phyloP scores from a whole-genome alignment of 1,139 yeast genomes.

The Geotrichum bryndzae region DNA sequence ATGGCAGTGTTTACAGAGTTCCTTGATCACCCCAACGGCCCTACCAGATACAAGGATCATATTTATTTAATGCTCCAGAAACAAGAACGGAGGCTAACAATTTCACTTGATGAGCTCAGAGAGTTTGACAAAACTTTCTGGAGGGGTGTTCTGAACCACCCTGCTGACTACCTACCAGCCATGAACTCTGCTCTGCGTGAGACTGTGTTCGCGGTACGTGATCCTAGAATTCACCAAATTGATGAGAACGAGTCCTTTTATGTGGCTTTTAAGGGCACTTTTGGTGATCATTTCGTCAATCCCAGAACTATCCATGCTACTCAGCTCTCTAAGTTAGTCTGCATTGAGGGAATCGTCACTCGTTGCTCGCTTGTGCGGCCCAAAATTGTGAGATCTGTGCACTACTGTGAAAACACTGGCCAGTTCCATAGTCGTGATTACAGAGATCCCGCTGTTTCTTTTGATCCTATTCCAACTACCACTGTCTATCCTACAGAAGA shows the following conservation, averaged over 20 bases:
- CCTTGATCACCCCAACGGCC: conserved; percentile 49
- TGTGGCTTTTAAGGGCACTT: conserved; percentile 82
- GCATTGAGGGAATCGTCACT: conserved; percentile 94
- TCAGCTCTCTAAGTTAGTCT: conserved; percentile 72
- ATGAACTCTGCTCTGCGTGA: conserved; percentile 84
- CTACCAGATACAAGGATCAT: conserved; percentile 58
- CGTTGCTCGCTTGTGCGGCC: conserved; percentile 91
- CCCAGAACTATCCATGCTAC: conserved; percentile 82
- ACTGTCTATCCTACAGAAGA: conserved; percentile 94
- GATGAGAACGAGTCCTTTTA: conserved; percentile 64
- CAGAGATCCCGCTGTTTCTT: conserved; percentile 86
- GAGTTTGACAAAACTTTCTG: conserved; percentile 78
- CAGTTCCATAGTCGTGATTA: conserved; percentile 87
- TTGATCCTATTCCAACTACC: conserved; percentile 77
- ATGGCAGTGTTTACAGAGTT: conserved; percentile 87
- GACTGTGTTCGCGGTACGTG: conserved; percentile 48
- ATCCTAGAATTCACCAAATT: conserved; percentile 40
- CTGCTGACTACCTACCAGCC: conserved; percentile 85
- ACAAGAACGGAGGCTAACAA: conserved; percentile 60
- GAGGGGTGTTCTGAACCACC: conserved; percentile 65
- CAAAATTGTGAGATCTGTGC: conserved; percentile 85
- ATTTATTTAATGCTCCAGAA: conserved; percentile 66
- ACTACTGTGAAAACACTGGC: conserved; percentile 80
- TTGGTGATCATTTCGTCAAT: conserved; percentile 80
- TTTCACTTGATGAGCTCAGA: conserved; percentile 81